Evolutionary conservation across 805 yeast species (phyloP), one percentile per base, ranked within the genome.

Genomic region (Huiozyma naganishii): DNA sequence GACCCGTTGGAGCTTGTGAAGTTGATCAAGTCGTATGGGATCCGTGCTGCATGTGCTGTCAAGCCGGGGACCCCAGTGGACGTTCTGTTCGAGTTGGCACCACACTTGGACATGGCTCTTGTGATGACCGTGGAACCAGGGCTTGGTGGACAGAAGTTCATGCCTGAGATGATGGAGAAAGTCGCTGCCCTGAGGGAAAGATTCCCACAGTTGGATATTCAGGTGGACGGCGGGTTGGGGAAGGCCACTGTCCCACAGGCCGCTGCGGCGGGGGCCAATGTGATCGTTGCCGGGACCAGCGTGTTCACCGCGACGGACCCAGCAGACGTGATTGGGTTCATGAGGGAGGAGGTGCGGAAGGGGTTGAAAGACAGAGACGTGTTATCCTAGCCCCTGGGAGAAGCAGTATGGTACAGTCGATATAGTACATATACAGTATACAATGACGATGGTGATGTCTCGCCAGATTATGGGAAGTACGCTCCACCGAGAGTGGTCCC

Each of bases 111-210:
- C 63, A 86, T 90, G 96, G 89, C 86, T n/a, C 72, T 92, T 46
- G 82, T 92, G 37, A 92, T 90, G 97, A 92, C 98, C 2, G 97
- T 92, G 32, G 98, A 92, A 68, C 98, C 98, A 10, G 98, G 98
- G 0, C 90, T 92, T 62, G 98, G 98, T 23, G 98, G 98, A 39
- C 98, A 92, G 68, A 83, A 83, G 64, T 92, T 92, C 71, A 88
- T 86, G 96, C 69, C 78, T 13, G 85, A 79, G 46, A 89, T 90
- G 96, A 89, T 92, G 97, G 87, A 94, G 49, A 90, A 90, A 67
- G 97, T 90, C 40, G 81, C 77, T 53, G 71, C 69, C 29, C 71
- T 92, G 54, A 79, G 98, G 65, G 65, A 61, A 34, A 74, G 71
- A 55, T 87, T 72, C 63, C 96, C 97, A 9, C 61, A 79, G 13